Evolutionary conservation across 2,329 filamentous ascomycete species (phyloP).

Genomic region (Allantophomopsis cytisporea): DNA sequence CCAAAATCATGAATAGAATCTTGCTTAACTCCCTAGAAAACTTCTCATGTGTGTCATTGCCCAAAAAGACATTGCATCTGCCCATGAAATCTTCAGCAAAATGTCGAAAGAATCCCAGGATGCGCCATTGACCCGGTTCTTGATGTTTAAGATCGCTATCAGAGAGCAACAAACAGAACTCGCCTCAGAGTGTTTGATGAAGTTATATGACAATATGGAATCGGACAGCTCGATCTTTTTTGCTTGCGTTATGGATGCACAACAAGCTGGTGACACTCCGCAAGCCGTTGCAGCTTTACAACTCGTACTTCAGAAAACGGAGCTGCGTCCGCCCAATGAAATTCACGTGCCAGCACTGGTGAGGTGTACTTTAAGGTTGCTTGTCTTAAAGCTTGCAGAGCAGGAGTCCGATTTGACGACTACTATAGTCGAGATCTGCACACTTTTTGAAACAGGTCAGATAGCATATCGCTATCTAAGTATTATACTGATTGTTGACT

Average conservation of each 20-base stretch:
- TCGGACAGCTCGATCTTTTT: conserved; percentile 55
- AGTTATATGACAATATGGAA: conserved; percentile 36
- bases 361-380: conserved; percentile 41
- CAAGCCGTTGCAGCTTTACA: conserved; percentile 47
- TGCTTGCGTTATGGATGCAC: conserved; percentile 68
- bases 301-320: conserved; percentile 41
- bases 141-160: conserved; percentile 64
- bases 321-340: conserved; percentile 28
- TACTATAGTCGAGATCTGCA: conserved; percentile 34
- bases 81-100: conserved; percentile 37
- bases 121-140: conserved; percentile 54
- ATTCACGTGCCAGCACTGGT: conserved; percentile 51
- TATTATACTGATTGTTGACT: neutral
- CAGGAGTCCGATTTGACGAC: neutral
- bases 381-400: conserved; percentile 26
- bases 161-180: conserved; percentile 39
- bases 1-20: no score
- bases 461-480: neutral
- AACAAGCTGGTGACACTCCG: conserved; percentile 45
- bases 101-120: conserved; percentile 45
- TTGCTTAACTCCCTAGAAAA: conserved; percentile 37
- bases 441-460: conserved; percentile 34
- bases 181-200: conserved; percentile 50
- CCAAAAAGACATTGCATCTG: conserved; percentile 37
- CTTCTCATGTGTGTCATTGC: conserved; percentile 56